A percentile compares a stretch with the other conserved stretches of the same genome.
Conservation (phyloP, 805 yeast species). For the Cyberlindnera saturnus region DNA sequence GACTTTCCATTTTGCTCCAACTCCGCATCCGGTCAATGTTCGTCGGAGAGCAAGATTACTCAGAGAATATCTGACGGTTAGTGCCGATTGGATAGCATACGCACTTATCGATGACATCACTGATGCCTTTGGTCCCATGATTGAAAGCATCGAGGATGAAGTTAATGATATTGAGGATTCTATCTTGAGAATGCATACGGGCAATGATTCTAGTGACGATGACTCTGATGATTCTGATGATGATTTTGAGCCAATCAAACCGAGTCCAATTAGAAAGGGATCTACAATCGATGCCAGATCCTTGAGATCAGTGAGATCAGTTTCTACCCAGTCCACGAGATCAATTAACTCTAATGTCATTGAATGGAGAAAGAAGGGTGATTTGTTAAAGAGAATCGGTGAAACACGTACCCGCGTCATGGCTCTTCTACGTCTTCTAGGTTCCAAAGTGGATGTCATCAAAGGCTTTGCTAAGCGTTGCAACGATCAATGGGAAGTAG, state of each 20-base stretch:
- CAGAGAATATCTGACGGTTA: constrained; percentile 81
- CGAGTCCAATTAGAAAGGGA: constrained; percentile 2
- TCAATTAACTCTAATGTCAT: constrained; percentile 36
- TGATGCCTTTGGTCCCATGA: constrained; percentile 96
- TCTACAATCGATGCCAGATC: constrained; percentile 15
- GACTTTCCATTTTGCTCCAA: constrained; percentile 90
- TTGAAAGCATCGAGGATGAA: constrained; percentile 88
- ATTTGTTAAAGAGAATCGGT: constrained; percentile 90
- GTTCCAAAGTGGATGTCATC: constrained; percentile 96
- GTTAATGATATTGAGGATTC: constrained; percentile 94
- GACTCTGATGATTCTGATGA: constrained; percentile 23
- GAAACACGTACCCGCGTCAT: constrained; percentile 92
- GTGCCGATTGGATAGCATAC: constrained; percentile 96
- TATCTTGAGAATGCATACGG: constrained; percentile 77
- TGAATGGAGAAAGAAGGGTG: constrained; percentile 90
- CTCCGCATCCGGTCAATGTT: constrained; percentile 95
- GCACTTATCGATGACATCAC: constrained; percentile 95
- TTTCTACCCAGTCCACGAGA: constrained; percentile 25
- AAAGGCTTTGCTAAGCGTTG: constrained; percentile 91
- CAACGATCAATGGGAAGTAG: constrained; percentile 75
- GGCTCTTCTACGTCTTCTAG: constrained; percentile 78
- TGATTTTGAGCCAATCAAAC: constrained; percentile 27
- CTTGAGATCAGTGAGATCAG: constrained; percentile 19
- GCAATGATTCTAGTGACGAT: constrained; percentile 31
- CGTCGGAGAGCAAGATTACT: constrained; percentile 86